These are phyloP conservation scores for Ramaria sp. DNA, from an alignment of 768 basidiomycete species.

Conservation along the genomic window DNA sequence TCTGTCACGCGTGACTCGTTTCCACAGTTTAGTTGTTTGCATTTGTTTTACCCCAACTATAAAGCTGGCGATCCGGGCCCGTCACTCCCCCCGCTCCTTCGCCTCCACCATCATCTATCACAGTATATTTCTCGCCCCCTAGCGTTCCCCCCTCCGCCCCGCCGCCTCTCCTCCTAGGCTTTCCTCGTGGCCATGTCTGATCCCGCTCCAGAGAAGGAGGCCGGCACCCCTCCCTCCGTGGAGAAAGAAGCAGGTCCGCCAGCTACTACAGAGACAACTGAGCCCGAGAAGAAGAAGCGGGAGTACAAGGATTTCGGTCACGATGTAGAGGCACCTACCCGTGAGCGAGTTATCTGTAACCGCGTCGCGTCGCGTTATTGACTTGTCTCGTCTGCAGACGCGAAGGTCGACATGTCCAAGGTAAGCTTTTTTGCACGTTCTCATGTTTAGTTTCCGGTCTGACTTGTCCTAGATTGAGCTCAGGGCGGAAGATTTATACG, in stretches of 20 bases:
- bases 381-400: slow-evolving; percentile 37
- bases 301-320: slow-evolving; percentile 84
- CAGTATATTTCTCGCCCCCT: background rate
- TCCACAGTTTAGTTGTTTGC: background rate
- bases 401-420: slow-evolving; percentile 78
- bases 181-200: slow-evolving; percentile 8
- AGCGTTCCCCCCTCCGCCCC: slow-evolving; percentile 2
- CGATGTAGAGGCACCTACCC: slow-evolving; percentile 54
- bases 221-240: slow-evolving; percentile 2
- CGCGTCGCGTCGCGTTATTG: background rate
- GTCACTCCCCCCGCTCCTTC: slow-evolving; percentile 5
- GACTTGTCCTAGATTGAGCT: slow-evolving; percentile 52
- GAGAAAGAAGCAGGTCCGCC: slow-evolving; percentile 6
- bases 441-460: slow-evolving; percentile 8
- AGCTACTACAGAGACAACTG: slow-evolving; percentile 10
- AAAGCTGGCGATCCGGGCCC: slow-evolving; percentile 5
- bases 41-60: background rate
- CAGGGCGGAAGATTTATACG: slow-evolving; percentile 88
- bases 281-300: slow-evolving; percentile 47
- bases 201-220: slow-evolving; percentile 5
- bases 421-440: slow-evolving; percentile 25
- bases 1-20: background rate
- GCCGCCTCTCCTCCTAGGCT: slow-evolving; percentile 3
- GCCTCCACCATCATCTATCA: slow-evolving; percentile 1
- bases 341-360: slow-evolving; percentile 33